Conservation (phyloP, 2,329 filamentous ascomycete genomes). For the Dactylellina drechsleri region DNA sequence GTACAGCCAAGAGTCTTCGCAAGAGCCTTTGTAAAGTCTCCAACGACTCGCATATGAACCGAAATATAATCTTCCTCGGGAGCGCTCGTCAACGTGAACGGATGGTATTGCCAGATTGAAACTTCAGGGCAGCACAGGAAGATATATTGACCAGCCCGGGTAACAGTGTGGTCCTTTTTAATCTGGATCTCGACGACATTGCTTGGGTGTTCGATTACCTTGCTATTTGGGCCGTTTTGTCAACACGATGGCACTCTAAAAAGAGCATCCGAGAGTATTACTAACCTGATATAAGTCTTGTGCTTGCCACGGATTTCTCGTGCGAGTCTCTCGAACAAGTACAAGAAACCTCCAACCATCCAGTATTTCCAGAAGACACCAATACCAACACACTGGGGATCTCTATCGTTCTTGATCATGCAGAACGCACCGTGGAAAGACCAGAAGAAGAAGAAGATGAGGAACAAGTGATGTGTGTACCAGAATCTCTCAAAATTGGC, state of each 20-base stretch:
- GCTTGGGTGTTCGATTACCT: conserved; percentile 88
- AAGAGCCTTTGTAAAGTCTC: conserved; percentile 79
- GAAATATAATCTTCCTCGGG: conserved; percentile 92
- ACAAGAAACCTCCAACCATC: conserved; percentile 84
- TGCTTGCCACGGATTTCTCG: conserved; percentile 82
- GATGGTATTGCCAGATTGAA: conserved; percentile 88
- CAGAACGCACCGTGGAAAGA: conserved; percentile 88
- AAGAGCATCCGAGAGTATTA: not conserved
- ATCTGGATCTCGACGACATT: conserved; percentile 92
- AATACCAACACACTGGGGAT: conserved; percentile 78
- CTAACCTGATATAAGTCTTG: conserved; percentile 77
- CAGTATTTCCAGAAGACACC: conserved; percentile 92
- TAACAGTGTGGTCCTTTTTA: conserved; percentile 87
- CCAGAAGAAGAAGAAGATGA: conserved; percentile 91
- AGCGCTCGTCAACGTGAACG: conserved; percentile 85
- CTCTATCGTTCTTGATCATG: conserved; percentile 86
- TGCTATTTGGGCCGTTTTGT: conserved; percentile 63
- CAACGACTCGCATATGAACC: conserved; percentile 83
- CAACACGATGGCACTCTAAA: not conserved
- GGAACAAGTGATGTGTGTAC: conserved; percentile 89
- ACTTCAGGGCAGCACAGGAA: conserved; percentile 88
- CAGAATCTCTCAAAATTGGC: conserved; percentile 90
- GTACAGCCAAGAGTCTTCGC: conserved; percentile 79
- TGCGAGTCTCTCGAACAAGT: conserved; percentile 80
- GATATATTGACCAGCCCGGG: conserved; percentile 84